Percentiles rank a stretch among this genome's conserved stretches.
Evolutionary conservation across 176 grass and related monocot species (phyloP).

Genomic region (Musa acuminata): DNA sequence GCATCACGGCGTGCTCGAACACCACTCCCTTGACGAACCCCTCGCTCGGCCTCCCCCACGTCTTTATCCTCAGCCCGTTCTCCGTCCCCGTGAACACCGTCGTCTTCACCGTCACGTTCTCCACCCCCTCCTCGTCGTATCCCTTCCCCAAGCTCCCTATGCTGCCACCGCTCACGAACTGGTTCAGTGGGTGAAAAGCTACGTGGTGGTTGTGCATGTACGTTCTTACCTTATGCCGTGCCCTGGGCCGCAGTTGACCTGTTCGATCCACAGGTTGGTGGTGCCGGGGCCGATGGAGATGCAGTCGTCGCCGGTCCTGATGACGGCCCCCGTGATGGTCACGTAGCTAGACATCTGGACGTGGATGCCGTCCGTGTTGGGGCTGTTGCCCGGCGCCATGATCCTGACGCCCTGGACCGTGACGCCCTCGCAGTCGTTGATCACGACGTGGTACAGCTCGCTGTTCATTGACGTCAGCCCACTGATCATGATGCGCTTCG

Average conservation of each 20-base stretch:
- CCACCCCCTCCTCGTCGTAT: conserved; percentile 34
- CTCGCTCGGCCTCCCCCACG: conserved; percentile 48
- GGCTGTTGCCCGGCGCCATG: conserved; percentile 57
- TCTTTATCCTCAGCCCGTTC: conserved; percentile 84
- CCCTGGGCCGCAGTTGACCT: conserved; percentile 70
- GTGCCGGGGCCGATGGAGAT: conserved; percentile 73
- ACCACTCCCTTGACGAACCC: conserved; percentile 51
- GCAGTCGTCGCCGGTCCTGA: conserved; percentile 91
- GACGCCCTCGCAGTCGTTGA: conserved; percentile 43
- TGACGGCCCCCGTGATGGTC: conserved; percentile 35
- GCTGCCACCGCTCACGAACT: conserved; percentile 6
- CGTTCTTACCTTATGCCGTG: conserved; percentile 71
- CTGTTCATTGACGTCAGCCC: conserved; percentile 56
- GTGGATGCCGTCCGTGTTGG: conserved; percentile 91
- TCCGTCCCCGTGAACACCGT: conserved; percentile 52
- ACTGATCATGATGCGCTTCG: conserved; percentile 50
- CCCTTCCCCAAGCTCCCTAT: conserved; percentile 53
- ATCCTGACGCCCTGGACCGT: conserved; percentile 44
- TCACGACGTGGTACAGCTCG: conserved; percentile 70
- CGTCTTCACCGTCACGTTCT: conserved; percentile 89
- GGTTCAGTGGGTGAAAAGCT: no score
- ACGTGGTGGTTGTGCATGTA: neutral
- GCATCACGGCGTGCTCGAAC: conserved; percentile 54
- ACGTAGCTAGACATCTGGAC: conserved; percentile 63
- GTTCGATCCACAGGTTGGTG: conserved; percentile 78